These are phyloP conservation scores for Geoglossum glabrum DNA, from an alignment of 495 filamentous ascomycete species.

Conservation along the genomic window DNA sequence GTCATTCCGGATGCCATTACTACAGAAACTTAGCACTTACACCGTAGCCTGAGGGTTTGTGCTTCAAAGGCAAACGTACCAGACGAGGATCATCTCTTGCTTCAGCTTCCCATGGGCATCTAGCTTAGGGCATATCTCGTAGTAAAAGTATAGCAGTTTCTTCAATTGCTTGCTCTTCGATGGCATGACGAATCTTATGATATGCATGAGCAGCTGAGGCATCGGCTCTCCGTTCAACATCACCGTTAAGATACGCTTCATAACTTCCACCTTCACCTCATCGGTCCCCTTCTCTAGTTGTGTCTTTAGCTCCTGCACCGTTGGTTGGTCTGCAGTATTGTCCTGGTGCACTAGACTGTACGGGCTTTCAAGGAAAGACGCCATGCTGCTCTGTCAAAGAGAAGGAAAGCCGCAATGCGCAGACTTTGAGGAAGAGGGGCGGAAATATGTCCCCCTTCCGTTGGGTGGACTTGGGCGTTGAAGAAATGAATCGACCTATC, in stretches of 20 bases:
- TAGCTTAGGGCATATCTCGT: conserved; percentile 94
- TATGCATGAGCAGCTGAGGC: conserved; percentile 92
- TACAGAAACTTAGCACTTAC: conserved; percentile 18
- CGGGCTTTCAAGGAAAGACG: conserved; percentile 76
- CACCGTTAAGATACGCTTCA: conserved; percentile 90
- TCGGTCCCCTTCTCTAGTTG: conserved; percentile 96
- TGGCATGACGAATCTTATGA: conserved; percentile 98
- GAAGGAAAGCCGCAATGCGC: background rate
- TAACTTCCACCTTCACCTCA: conserved; percentile 92
- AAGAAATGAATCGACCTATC: background rate
- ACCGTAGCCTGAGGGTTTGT: background rate
- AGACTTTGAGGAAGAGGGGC: background rate
- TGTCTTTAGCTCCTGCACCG: conserved; percentile 71
- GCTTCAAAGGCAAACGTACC: conserved; percentile 38
- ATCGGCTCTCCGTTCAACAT: conserved; percentile 98
- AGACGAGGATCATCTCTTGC: conserved; percentile 99
- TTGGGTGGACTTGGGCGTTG: background rate
- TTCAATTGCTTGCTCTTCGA: conserved; percentile 92
- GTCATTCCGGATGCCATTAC: conserved; percentile 95
- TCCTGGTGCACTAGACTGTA: conserved; percentile 93
- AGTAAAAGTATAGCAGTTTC: conserved; percentile 97
- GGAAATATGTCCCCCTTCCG: background rate
- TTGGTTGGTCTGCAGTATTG: conserved; percentile 81
- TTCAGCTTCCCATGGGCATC: conserved; percentile 83
- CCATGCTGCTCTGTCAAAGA: conserved; percentile 41